Evolutionary conservation across 1,139 yeast genomes (phyloP), one percentile per base, ranked within the genome.

Genomic region (Magnusiomyces sp.): DNA sequence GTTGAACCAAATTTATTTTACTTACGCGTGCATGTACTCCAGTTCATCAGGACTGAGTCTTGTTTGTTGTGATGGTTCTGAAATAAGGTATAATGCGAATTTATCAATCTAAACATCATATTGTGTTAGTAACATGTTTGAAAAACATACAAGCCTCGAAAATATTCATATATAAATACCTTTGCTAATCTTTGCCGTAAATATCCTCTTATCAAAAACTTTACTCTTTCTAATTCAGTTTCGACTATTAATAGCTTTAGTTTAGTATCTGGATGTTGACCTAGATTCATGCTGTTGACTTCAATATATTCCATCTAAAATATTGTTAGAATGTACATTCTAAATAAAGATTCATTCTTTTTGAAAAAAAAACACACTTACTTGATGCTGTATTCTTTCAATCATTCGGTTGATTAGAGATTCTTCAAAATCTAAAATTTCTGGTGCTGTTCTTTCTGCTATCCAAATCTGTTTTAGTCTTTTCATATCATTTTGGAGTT

Each of bases 201-300:
- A 63, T 88, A 90, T 27, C 89, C 76, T 50, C 97, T 71, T 17
- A 90, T 72, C 42, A 92, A 68, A 62, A 83, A 92, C 59, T 84
- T 88, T 46, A 88, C 77, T 52, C 98, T 71, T 61, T 92, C 98
- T 29, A 92, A 74, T 60, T 92, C 98, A 2, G 95, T 84, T 63
- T 92, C 98, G 55, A 90, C 81, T 17, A 94, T 77, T 72, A 92
- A 79, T 42, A 90, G 71, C 53, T 84, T 83, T 51, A 92, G 69
- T 63, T 90, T 90, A 64, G 83, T 83, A 59, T 85, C 92, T 43
- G 73, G 71, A 55, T 80, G 83, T 1, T 66, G 67, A 51, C 69
- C 71, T 19, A 77, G 63, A 43, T 79, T 80, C 59, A 79, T 72
- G 10, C 83, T 76, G 51, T 79, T 74, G 46, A 72, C 65, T 56